phyloP scores from a whole-genome alignment of 805 yeast genomes.

The Schizosaccharomyces octosporus region DNA sequence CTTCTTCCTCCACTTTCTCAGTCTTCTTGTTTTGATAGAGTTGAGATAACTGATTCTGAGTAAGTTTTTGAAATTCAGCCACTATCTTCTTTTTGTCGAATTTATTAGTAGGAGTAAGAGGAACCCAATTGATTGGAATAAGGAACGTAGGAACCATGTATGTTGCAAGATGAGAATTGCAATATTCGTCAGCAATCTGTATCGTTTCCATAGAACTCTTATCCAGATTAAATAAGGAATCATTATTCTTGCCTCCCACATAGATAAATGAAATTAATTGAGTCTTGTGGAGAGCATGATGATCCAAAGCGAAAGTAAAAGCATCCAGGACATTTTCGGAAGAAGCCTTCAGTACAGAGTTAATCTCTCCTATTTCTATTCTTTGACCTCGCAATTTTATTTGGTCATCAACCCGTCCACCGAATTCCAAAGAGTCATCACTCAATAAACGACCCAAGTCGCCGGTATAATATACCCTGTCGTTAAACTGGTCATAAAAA shows the following conservation, averaged over 20 bases:
- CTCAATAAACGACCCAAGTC: slow-evolving; percentile 10
- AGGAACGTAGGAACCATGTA: slow-evolving; percentile 11
- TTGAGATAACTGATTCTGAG: background rate
- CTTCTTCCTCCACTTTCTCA: background rate
- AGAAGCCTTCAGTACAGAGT: slow-evolving; percentile 7
- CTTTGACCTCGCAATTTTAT: slow-evolving; percentile 14
- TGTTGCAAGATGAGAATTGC: slow-evolving; percentile 5
- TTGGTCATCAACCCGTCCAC: slow-evolving; percentile 13
- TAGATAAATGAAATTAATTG: slow-evolving; percentile 8
- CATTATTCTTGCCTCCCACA: background rate
- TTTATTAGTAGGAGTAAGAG: slow-evolving; percentile 10
- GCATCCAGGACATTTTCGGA: slow-evolving; percentile 4
- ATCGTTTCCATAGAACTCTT: background rate
- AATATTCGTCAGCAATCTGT: background rate
- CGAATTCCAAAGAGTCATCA: slow-evolving; percentile 10
- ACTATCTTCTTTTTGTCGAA: slow-evolving; percentile 6
- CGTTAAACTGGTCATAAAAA: slow-evolving; percentile 1
- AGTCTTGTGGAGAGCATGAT: slow-evolving; percentile 5
- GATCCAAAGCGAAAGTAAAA: slow-evolving; percentile 5
- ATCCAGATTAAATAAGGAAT: background rate
- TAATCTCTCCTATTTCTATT: slow-evolving; percentile 13
- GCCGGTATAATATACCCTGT: slow-evolving; percentile 9
- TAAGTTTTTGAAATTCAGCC: slow-evolving; percentile 1
- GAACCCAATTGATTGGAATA: slow-evolving; percentile 6
- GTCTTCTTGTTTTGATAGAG: background rate